Percentiles rank a stretch among this genome's conserved stretches.
Evolutionary conservation across 192 early-diverging fungal species (phyloP).

Genomic region (Podila minutissima): DNA sequence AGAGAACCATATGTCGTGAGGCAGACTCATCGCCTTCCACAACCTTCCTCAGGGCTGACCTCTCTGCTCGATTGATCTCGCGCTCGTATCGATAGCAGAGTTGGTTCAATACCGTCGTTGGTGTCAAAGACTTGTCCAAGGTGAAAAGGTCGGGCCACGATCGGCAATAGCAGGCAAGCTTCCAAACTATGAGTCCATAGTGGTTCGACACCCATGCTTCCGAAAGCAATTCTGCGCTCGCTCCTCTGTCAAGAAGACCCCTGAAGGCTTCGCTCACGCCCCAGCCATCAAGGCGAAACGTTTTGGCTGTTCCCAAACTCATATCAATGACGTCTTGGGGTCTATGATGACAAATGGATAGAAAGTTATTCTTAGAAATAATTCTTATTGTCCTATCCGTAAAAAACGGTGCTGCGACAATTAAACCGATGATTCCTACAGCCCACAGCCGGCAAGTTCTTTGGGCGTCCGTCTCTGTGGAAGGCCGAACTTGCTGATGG

Average conservation of each 20-base stretch:
- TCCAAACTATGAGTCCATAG: slow-evolving; percentile 78
- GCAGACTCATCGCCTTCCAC: slow-evolving; percentile 72
- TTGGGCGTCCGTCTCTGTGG: background rate
- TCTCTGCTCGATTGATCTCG: slow-evolving; percentile 69
- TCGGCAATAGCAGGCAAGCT: slow-evolving; percentile 68
- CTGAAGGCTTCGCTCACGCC: slow-evolving; percentile 57
- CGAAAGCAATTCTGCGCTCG: slow-evolving; percentile 31
- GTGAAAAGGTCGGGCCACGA: slow-evolving; percentile 56
- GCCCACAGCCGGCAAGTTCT: slow-evolving; percentile 7
- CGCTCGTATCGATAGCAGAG: slow-evolving; percentile 70
- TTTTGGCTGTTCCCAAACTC: slow-evolving; percentile 27
- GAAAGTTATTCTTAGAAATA: background rate
- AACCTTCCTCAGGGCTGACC: slow-evolving; percentile 70
- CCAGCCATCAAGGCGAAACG: slow-evolving; percentile 55
- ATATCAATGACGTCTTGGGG: slow-evolving; percentile 36
- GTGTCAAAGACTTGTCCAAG: slow-evolving; percentile 49
- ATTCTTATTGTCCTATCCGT: background rate
- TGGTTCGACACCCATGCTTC: slow-evolving; percentile 71
- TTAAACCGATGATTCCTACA: slow-evolving; percentile 12
- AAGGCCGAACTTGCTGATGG: background rate
- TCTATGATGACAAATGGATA: slow-evolving; percentile 12
- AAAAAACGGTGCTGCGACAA: background rate
- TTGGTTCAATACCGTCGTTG: slow-evolving; percentile 58
- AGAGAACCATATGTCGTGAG: slow-evolving; percentile 66
- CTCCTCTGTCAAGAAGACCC: slow-evolving; percentile 55